Evolutionary conservation across 2,329 filamentous ascomycete species (phyloP).

Genomic region (Westerdykella ornata): DNA sequence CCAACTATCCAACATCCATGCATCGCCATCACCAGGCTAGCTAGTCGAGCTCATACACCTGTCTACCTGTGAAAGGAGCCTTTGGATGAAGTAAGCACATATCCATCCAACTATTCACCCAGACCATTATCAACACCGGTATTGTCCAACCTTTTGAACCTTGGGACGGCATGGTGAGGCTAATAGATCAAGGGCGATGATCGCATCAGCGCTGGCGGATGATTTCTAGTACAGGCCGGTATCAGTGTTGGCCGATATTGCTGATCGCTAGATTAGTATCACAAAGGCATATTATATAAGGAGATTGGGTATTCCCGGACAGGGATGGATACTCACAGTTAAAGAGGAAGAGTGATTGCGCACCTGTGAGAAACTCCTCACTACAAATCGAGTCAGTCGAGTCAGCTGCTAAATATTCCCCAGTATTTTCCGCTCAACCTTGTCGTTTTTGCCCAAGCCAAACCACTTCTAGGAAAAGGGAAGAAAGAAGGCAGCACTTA

Average conservation of each 20-base stretch:
- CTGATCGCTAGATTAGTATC: not conserved
- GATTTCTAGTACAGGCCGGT: conserved; percentile 47
- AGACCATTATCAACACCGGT: too few species aligned
- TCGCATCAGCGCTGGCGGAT: conserved; percentile 36
- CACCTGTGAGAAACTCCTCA: conserved; percentile 51
- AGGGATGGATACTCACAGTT: conserved; percentile 29
- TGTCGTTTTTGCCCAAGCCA: not conserved
- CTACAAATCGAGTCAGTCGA: conserved; percentile 10
- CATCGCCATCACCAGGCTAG: too few species aligned
- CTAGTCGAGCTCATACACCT: too few species aligned
- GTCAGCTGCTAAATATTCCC: conserved; percentile 8
- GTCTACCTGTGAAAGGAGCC: too few species aligned
- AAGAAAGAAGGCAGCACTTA: conserved; percentile 33
- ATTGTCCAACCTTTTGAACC: too few species aligned
- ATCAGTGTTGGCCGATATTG: conserved; percentile 46
- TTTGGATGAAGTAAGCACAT: too few species aligned
- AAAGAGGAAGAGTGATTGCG: conserved; percentile 50
- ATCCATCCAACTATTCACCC: too few species aligned
- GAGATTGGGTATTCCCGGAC: not conserved
- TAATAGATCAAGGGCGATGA: too few species aligned
- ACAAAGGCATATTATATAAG: too few species aligned
- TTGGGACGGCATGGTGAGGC: too few species aligned
- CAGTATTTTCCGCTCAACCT: not conserved
- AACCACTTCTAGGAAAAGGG: not conserved
- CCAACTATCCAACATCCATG: too few species aligned